Base-by-base conservation (phyloP, 768 basidiomycete species). In the Fomitopsis serialis region DNA sequence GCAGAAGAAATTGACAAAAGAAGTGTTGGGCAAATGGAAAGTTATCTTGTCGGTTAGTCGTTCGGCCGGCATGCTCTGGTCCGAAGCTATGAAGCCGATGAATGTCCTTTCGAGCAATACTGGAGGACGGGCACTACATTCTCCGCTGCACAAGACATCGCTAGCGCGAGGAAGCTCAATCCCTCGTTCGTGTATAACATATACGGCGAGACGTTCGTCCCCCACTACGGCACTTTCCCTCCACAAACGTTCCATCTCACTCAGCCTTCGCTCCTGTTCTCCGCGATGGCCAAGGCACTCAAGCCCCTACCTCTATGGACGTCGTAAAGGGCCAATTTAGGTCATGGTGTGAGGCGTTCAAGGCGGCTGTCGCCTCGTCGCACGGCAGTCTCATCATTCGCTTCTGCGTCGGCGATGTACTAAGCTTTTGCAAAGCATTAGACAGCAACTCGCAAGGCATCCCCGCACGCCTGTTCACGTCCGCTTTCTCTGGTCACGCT, bases 161-260 rank as follows among this genome's bases (percentile, higher is more conserved):
- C 58, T 3, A 46, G 56, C 5, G 66, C 70, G 1, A 71, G 59
- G 4, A 53, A 69, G 24, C 49, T 73, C 29, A 81, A 81, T 55
- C 78, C 78, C 2, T 76, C 75, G 0, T 79, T 78, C 47, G 68
- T 70, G 0, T 77, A 74, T 57, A 73, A 73, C 2, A 59, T 65
- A 7, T 62, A 59, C 15, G 76, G 77, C 9, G 61, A 66, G 52
- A 68, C 61, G 2, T 78, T 70, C 54, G 60, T 66, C 17, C 67
- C 77, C 1, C 76, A 79, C 50, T 74, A 78, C 54, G 76, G 72
- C 7, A 72, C 73, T 1, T 70, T 76, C 53, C 78, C 76, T 5
- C 54, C 76, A 4, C 21, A 62, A 3, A 54, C 69, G 8, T 79
- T 80, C 58, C 76, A 78, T 55, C 67, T 75, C 19, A 70, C 71